phyloP scores from a whole-genome alignment of 1,139 yeast species.

The Komagataea norvegica region DNA sequence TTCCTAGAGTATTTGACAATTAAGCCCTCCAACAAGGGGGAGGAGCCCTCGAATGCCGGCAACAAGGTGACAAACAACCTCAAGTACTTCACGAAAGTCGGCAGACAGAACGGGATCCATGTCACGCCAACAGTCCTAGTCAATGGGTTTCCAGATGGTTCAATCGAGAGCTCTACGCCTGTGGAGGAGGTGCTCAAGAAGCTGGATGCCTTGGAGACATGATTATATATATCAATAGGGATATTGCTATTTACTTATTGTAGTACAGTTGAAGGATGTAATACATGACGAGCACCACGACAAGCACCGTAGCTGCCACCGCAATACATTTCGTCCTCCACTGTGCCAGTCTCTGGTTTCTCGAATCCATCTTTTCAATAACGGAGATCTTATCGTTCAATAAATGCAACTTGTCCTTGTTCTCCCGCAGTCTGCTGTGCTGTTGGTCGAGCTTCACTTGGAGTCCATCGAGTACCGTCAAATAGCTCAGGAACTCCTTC shows the following conservation, averaged over 20 bases:
- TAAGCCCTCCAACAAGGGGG: slow-evolving; percentile 19
- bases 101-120: slow-evolving; percentile 76
- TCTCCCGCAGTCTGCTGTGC: neutral
- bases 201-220: slow-evolving; percentile 13
- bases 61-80: slow-evolving; percentile 56
- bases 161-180: slow-evolving; percentile 42
- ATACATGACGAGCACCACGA: neutral
- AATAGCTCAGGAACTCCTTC: slow-evolving; percentile 2
- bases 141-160: slow-evolving; percentile 53
- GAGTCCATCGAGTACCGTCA: slow-evolving; percentile 2
- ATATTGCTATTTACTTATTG: too few species aligned
- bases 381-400: neutral
- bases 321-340: slow-evolving; percentile 1
- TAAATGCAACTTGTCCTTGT: neutral
- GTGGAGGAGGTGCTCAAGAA: slow-evolving; percentile 30
- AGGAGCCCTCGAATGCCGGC: slow-evolving; percentile 47
- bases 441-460: neutral
- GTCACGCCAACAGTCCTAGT: slow-evolving; percentile 79
- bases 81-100: slow-evolving; percentile 68
- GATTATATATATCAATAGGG: too few species aligned
- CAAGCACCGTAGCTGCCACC: neutral
- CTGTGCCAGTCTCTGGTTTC: neutral
- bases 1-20: slow-evolving; percentile 32
- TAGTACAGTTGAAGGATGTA: slow-evolving; percentile 51
- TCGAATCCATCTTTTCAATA: neutral